Evolutionary conservation across 2,329 filamentous ascomycete species (phyloP).

Genomic region (Colletotrichum higginsianum): DNA sequence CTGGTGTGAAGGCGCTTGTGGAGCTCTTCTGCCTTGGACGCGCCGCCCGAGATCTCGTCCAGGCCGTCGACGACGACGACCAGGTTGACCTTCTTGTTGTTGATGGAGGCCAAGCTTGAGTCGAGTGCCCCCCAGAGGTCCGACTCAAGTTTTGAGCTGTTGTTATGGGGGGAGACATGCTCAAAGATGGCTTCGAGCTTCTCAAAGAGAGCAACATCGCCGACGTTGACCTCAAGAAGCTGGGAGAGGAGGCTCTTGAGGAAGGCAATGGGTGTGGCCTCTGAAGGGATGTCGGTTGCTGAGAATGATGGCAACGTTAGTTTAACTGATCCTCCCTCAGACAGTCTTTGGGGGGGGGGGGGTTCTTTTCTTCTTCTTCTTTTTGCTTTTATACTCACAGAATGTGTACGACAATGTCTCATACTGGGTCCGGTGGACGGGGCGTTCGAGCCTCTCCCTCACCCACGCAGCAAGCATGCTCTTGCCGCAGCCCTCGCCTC

Average conservation of each 20-base stretch:
- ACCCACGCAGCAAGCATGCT: conserved; percentile 58
- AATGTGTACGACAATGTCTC: conserved; percentile 56
- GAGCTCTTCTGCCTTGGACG: conserved; percentile 46
- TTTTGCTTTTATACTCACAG: conserved; percentile 45
- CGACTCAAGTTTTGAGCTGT: conserved; percentile 47
- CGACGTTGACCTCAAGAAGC: conserved; percentile 56
- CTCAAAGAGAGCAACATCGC: conserved; percentile 53
- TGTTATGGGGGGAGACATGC: conserved; percentile 44
- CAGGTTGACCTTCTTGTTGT: conserved; percentile 48
- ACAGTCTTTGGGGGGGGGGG: no score
- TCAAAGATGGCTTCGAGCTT: conserved; percentile 50
- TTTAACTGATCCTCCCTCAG: no score
- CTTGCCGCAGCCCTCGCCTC: conserved; percentile 54
- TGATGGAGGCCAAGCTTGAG: conserved; percentile 50
- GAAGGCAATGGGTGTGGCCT: conserved; percentile 51
- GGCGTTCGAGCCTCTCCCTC: conserved; percentile 56
- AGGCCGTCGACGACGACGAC: conserved; percentile 56
- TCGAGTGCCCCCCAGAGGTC: conserved; percentile 54
- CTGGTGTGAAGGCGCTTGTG: conserved; percentile 51
- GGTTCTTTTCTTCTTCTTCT: no score
- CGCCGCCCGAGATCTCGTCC: conserved; percentile 51
- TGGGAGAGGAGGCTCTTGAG: conserved; percentile 56
- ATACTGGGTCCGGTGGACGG: conserved; percentile 53
- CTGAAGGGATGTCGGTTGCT: conserved; percentile 50
- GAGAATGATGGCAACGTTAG: background rate